Percentiles rank a stretch among this genome's conserved stretches.
Conservation (phyloP, 192 early-diverging fungal genomes). For the Entophlyctis luteolus region DNA sequence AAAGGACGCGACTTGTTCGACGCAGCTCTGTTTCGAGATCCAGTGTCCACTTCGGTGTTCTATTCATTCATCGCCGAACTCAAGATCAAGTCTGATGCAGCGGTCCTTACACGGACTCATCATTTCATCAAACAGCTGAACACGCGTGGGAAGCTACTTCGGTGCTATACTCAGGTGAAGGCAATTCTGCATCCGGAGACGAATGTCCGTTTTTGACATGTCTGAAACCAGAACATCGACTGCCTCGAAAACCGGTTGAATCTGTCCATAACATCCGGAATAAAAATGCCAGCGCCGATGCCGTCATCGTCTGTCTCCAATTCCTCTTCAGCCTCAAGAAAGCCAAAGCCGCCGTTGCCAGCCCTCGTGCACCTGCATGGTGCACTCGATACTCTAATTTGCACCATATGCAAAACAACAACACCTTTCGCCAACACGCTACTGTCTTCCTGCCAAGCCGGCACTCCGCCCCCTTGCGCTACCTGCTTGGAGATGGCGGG, state of each 20-base stretch:
- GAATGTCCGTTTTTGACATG: neutral
- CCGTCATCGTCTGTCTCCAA: neutral
- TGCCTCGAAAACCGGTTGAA: conserved; percentile 77
- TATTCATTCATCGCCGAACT: conserved; percentile 85
- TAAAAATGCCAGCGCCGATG: neutral
- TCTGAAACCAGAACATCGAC: conserved; percentile 74
- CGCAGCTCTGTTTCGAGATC: conserved; percentile 71
- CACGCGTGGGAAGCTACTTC: conserved; percentile 69
- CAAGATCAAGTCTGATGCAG: conserved; percentile 65
- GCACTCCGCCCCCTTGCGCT: conserved; percentile 67
- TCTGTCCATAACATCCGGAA: conserved; percentile 20
- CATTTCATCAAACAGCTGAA: conserved; percentile 75
- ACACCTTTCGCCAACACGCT: conserved; percentile 55
- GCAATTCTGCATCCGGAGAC: no score
- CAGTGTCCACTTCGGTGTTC: conserved; percentile 51
- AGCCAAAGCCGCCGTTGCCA: conserved; percentile 25
- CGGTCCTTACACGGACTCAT: conserved; percentile 79
- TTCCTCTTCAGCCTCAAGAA: neutral
- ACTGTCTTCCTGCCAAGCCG: conserved; percentile 62
- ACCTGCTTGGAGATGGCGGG: conserved; percentile 49
- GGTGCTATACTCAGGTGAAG: conserved; percentile 86
- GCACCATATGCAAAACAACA: conserved; percentile 74
- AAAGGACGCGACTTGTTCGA: conserved; percentile 84
- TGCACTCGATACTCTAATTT: conserved; percentile 77
- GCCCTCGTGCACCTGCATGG: conserved; percentile 91